Evolutionary conservation across 1,284 basidiomycete genomes (phyloP).

Genomic region (Pulchroboletus neoregius): DNA sequence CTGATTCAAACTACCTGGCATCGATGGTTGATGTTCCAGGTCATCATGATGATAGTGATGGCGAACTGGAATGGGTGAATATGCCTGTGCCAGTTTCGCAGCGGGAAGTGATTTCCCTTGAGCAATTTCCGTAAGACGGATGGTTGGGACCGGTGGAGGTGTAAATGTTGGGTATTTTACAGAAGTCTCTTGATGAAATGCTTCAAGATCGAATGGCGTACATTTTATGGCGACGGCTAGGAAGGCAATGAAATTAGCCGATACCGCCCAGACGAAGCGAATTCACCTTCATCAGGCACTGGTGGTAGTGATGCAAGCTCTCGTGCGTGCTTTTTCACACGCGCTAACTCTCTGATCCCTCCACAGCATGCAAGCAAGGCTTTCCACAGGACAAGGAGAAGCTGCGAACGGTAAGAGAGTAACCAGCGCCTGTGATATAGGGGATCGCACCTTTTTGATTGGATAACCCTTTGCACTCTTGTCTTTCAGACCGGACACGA

Average conservation of each 20-base stretch:
- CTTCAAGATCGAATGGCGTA: slow-evolving; percentile 83
- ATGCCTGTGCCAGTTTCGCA: slow-evolving; percentile 79
- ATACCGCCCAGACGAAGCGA: not conserved
- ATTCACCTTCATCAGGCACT: slow-evolving; percentile 59
- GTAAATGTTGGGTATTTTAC: slow-evolving; percentile 94
- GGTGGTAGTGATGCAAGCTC: slow-evolving; percentile 73
- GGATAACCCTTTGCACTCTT: slow-evolving; percentile 95
- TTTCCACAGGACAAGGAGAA: slow-evolving; percentile 97
- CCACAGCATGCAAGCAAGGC: slow-evolving; percentile 89
- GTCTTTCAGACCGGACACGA: slow-evolving; percentile 87
- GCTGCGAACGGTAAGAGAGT: slow-evolving; percentile 41
- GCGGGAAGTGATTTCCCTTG: slow-evolving; percentile 42
- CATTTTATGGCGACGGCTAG: slow-evolving; percentile 69
- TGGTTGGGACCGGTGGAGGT: slow-evolving; percentile 44
- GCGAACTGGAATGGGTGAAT: slow-evolving; percentile 88
- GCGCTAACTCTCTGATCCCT: slow-evolving; percentile 80
- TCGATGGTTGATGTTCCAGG: slow-evolving; percentile 44
- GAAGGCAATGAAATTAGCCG: slow-evolving; percentile 3
- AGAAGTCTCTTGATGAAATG: slow-evolving; percentile 83
- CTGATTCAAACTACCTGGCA: slow-evolving; percentile 39
- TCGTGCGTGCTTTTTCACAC: slow-evolving; percentile 83
- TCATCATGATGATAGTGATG: slow-evolving; percentile 89
- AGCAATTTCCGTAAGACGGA: slow-evolving; percentile 25
- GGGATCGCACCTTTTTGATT: slow-evolving; percentile 76
- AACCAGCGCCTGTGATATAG: not conserved